Evolutionary conservation across 139 green algal species (phyloP).

Genomic region (Chlamydomonas sp.): DNA sequence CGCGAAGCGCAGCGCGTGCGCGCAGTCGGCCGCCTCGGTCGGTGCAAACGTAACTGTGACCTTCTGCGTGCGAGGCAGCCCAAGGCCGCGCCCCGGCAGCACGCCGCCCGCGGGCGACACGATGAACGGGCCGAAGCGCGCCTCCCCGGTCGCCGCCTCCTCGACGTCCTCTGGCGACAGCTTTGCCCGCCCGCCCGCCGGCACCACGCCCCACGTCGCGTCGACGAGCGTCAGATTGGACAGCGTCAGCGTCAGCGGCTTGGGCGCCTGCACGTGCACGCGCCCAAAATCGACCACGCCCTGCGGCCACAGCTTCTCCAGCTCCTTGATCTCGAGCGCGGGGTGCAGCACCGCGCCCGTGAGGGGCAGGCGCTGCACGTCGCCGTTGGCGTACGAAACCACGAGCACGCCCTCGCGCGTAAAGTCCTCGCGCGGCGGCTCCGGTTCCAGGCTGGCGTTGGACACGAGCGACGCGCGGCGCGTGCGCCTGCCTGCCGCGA

Average conservation of each 20-base stretch:
- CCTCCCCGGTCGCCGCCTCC: constrained; percentile 17
- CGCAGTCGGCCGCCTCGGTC: constrained; percentile 14
- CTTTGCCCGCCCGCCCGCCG: constrained; percentile 10
- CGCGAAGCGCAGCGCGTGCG: constrained; percentile 24
- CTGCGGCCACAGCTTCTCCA: neutral
- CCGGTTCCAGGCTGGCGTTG: too few species aligned
- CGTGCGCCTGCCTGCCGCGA: too few species aligned
- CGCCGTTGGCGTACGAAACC: constrained; percentile 27
- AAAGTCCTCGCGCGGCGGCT: constrained; percentile 15
- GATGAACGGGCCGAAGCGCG: constrained; percentile 28
- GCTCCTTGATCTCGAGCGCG: constrained; percentile 19
- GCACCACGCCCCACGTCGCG: constrained; percentile 27
- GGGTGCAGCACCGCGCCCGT: constrained; percentile 28
- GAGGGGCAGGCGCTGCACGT: constrained; percentile 29
- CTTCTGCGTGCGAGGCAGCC: constrained; percentile 18
- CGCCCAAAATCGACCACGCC: constrained; percentile 19
- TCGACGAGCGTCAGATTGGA: constrained; percentile 40
- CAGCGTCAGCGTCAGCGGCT: constrained; percentile 26
- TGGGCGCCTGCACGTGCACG: constrained; percentile 33
- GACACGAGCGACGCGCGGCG: too few species aligned
- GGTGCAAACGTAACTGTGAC: constrained; percentile 34
- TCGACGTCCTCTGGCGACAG: constrained; percentile 10
- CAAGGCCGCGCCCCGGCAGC: constrained; percentile 27
- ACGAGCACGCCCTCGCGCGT: constrained; percentile 10
- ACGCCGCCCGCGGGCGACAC: constrained; percentile 24